phyloP scores from a whole-genome alignment of 257 asterid genomes.

The Craterostigma plantagineum region DNA sequence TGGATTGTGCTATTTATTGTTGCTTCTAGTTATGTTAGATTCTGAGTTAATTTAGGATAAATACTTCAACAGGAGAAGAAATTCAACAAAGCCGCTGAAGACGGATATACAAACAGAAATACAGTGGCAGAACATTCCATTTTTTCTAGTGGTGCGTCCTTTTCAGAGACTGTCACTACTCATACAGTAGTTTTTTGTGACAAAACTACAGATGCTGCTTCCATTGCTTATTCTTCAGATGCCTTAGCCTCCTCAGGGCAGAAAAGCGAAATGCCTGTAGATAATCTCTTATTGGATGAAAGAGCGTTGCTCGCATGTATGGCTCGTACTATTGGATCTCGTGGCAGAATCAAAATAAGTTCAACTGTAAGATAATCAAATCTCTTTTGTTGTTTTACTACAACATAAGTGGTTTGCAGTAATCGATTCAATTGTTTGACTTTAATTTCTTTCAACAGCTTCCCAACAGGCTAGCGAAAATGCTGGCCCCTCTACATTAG shows the following conservation, averaged over 20 bases:
- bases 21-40: neutral
- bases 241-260: constrained; percentile 20
- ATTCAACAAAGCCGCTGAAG: constrained; percentile 18
- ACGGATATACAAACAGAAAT: constrained; percentile 17
- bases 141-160: constrained; percentile 12
- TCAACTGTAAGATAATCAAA: constrained; percentile 40
- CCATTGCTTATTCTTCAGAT: constrained; percentile 15
- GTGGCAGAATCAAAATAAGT: constrained; percentile 61
- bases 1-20: no score
- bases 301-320: constrained; percentile 62
- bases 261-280: constrained; percentile 26
- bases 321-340: constrained; percentile 67
- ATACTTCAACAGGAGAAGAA: no score
- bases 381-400: neutral
- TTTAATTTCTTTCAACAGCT: constrained; percentile 26
- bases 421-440: no score
- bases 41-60: constrained; percentile 6
- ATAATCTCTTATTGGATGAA: constrained; percentile 42
- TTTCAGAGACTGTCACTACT: constrained; percentile 18
- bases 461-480: constrained; percentile 75
- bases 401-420: neutral
- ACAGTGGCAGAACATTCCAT: constrained; percentile 18
- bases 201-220: constrained; percentile 10
- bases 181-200: constrained; percentile 17
- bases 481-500: constrained; percentile 79